Percentiles rank a stretch among this genome's conserved stretches.
Conservation (phyloP, 805 yeast genomes). For the Lipomyces sp. region DNA sequence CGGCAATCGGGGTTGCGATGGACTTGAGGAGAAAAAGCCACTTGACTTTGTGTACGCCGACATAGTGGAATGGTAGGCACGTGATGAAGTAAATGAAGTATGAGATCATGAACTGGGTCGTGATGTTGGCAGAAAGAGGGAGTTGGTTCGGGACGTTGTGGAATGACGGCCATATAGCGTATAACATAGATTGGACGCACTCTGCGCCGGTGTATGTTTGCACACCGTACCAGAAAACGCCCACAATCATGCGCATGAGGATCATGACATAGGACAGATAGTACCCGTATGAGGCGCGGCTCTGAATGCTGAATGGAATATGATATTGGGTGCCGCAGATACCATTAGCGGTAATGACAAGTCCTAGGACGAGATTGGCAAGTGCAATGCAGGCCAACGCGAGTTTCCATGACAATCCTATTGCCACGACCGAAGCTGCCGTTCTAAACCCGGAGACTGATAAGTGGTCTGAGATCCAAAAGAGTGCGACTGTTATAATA, state of each 20-base stretch:
- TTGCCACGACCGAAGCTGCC: constrained; percentile 51
- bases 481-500: constrained; percentile 35
- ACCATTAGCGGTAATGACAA: constrained; percentile 52
- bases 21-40: constrained; percentile 87
- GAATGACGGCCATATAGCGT: constrained; percentile 65
- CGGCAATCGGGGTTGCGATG: constrained; percentile 78
- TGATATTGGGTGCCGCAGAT: constrained; percentile 56
- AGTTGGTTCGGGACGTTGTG: constrained; percentile 50
- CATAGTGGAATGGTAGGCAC: constrained; percentile 79
- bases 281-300: constrained; percentile 54
- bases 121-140: constrained; percentile 31
- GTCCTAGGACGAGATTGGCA: constrained; percentile 51
- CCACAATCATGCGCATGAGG: constrained; percentile 62
- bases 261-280: constrained; percentile 53
- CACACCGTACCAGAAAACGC: constrained; percentile 56
- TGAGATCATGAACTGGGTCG: constrained; percentile 63
- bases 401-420: constrained; percentile 53
- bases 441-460: constrained; percentile 52
- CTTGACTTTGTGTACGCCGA: constrained; percentile 81
- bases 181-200: constrained; percentile 69
- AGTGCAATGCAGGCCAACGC: constrained; percentile 53
- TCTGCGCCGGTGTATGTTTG: constrained; percentile 56
- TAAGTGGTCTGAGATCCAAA: constrained; percentile 40
- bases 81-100: constrained; percentile 83
- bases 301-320: constrained; percentile 55